Evolutionary conservation across 129 eudicot species (phyloP).

Genomic region (Arctium minus): DNA sequence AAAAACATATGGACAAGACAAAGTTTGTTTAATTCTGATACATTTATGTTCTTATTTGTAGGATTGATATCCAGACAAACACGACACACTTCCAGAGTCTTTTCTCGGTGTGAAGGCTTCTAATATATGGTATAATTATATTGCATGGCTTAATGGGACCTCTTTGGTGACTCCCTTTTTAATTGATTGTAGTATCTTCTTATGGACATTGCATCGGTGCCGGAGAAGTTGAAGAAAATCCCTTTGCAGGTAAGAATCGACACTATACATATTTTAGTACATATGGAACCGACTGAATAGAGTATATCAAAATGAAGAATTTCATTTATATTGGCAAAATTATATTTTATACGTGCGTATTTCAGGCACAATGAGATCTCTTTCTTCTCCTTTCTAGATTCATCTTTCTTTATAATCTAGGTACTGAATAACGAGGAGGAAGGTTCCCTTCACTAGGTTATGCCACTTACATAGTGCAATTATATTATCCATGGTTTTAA

Average conservation of each 20-base stretch:
- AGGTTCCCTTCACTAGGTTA: not conserved
- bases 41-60: constrained; percentile 20
- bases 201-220: constrained; percentile 66
- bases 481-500: not conserved
- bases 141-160: not conserved
- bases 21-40: not conserved
- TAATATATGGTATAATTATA: not conserved
- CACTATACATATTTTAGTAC: not conserved
- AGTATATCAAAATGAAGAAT: not conserved
- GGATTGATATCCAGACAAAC: constrained; percentile 95
- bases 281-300: not conserved
- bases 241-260: constrained; percentile 62
- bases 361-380: constrained; percentile 82
- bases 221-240: constrained; percentile 63
- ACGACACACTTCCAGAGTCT: constrained; percentile 79
- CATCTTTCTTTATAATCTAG: constrained; percentile 70
- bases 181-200: constrained; percentile 72
- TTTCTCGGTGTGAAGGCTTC: constrained; percentile 53
- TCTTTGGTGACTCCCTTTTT: not conserved
- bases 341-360: not conserved
- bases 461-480: not conserved
- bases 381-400: constrained; percentile 90
- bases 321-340: not conserved
- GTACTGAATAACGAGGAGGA: constrained; percentile 22
- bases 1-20: not conserved